Conservation (phyloP, 176 grass and related monocot genomes). For the Leersia perrieri region DNA sequence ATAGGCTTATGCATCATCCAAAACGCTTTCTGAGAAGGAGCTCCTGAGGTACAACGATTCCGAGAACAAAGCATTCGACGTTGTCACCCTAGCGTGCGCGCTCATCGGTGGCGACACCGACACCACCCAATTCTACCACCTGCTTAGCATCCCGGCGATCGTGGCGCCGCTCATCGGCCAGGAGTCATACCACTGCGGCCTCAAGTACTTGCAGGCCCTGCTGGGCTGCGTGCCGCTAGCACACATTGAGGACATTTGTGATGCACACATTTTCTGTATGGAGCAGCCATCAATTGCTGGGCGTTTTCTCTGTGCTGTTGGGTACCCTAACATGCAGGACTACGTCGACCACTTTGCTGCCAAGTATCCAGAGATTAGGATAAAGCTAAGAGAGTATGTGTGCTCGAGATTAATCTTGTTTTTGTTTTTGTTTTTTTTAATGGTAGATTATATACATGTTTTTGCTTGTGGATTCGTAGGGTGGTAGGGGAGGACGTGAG, state of each 20-base stretch:
- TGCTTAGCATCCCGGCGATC: conserved; percentile 29
- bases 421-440: too few species aligned
- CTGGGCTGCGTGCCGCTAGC: conserved; percentile 53
- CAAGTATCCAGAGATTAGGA: conserved; percentile 20
- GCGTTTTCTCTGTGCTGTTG: conserved; percentile 29
- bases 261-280: conserved; percentile 71
- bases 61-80: conserved; percentile 30
- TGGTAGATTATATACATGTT: too few species aligned
- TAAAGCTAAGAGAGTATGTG: conserved; percentile 37
- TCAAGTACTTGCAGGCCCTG: conserved; percentile 54
- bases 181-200: not conserved
- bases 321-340: conserved; percentile 21
- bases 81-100: conserved; percentile 35
- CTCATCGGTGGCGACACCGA: conserved; percentile 53
- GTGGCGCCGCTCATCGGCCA: conserved; percentile 46
- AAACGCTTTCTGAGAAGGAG: conserved; percentile 54
- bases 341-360: not conserved
- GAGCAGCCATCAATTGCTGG: conserved; percentile 28
- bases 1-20: conserved; percentile 56
- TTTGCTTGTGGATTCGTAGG: not conserved
- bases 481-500: conserved; percentile 13
- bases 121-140: conserved; percentile 45
- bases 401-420: too few species aligned
- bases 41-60: conserved; percentile 47
- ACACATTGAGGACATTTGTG: conserved; percentile 65